Evolutionary conservation across 106 monocot species (phyloP).

Genomic region (Iris macrosiphon): DNA sequence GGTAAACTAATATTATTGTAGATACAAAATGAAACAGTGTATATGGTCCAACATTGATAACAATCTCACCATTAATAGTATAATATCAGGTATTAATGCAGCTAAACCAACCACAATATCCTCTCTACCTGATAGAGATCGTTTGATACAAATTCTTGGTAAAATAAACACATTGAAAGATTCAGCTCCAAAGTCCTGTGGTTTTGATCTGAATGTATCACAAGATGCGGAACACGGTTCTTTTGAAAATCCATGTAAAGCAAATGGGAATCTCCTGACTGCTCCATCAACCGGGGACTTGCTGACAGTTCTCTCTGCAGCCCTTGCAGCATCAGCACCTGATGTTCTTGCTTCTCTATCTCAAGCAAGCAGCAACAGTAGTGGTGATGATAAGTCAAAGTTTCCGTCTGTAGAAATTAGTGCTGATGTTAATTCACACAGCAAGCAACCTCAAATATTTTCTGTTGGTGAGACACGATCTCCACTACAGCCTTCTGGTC

Average conservation of each 20-base stretch:
- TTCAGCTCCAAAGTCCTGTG: constrained; percentile 22
- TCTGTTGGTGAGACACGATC: constrained; percentile 1
- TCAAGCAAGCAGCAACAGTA: constrained; percentile 9
- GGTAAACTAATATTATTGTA: constrained; percentile 27
- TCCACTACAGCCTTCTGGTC: constrained; percentile 11
- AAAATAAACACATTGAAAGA: constrained; percentile 40
- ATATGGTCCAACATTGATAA: no score
- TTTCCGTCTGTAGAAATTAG: neutral
- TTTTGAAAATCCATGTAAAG: constrained; percentile 16
- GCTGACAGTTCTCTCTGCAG: constrained; percentile 61
- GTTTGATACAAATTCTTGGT: constrained; percentile 47
- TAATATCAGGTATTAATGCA: constrained; percentile 27
- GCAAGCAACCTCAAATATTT: neutral
- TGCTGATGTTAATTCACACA: constrained; percentile 13
- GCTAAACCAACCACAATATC: constrained; percentile 30
- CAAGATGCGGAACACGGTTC: constrained; percentile 35
- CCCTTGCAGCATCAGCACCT: constrained; percentile 27
- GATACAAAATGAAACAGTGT: no score
- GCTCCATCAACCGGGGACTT: constrained; percentile 56
- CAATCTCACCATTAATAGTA: neutral
- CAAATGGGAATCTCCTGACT: constrained; percentile 14
- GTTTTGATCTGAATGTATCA: constrained; percentile 73
- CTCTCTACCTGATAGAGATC: constrained; percentile 38
- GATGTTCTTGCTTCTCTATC: constrained; percentile 27
- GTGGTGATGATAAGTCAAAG: constrained; percentile 12